These are phyloP conservation scores for Austroboletus festivus DNA, from an alignment of 768 basidiomycete genomes.

Conservation along the genomic window DNA sequence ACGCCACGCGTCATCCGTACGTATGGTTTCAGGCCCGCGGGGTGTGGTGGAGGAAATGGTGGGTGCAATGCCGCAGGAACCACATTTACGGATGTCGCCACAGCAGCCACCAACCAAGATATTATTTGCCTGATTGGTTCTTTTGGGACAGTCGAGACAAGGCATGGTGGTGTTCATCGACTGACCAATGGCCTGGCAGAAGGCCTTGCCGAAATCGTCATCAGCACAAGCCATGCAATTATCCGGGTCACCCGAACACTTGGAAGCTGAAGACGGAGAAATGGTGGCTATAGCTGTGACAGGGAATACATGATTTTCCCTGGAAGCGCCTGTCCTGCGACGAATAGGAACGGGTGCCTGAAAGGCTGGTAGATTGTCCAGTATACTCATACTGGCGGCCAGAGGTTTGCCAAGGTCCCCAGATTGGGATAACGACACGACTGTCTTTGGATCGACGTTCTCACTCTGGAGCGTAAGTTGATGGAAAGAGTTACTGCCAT, in stretches of 20 bases:
- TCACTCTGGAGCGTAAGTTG: slow-evolving; percentile 15
- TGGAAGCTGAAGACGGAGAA: slow-evolving; percentile 29
- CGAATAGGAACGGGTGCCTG: slow-evolving; percentile 82
- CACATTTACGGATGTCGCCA: slow-evolving; percentile 32
- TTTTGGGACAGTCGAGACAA: slow-evolving; percentile 57
- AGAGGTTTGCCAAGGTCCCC: slow-evolving; percentile 27
- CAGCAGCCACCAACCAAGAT: slow-evolving; percentile 36
- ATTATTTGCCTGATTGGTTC: slow-evolving; percentile 23
- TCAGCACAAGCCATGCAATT: slow-evolving; percentile 85
- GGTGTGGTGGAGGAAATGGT: slow-evolving; percentile 22
- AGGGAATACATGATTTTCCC: slow-evolving; percentile 53
- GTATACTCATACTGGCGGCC: slow-evolving; percentile 49
- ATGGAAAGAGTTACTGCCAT: slow-evolving; percentile 5
- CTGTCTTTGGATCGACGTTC: slow-evolving; percentile 11
- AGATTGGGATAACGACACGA: slow-evolving; percentile 23
- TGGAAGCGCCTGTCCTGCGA: slow-evolving; percentile 42
- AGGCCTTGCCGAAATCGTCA: slow-evolving; percentile 84
- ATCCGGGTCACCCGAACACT: slow-evolving; percentile 81
- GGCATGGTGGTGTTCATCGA: slow-evolving; percentile 50
- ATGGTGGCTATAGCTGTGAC: slow-evolving; percentile 36
- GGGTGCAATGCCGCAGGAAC: slow-evolving; percentile 33
- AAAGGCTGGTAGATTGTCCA: slow-evolving; percentile 75
- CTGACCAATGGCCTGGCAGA: slow-evolving; percentile 73
- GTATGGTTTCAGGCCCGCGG: slow-evolving; percentile 50
- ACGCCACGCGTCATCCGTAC: slow-evolving; percentile 81